These are phyloP conservation scores for Candida montana DNA, from an alignment of 805 yeast genomes.

Conservation along the genomic window DNA sequence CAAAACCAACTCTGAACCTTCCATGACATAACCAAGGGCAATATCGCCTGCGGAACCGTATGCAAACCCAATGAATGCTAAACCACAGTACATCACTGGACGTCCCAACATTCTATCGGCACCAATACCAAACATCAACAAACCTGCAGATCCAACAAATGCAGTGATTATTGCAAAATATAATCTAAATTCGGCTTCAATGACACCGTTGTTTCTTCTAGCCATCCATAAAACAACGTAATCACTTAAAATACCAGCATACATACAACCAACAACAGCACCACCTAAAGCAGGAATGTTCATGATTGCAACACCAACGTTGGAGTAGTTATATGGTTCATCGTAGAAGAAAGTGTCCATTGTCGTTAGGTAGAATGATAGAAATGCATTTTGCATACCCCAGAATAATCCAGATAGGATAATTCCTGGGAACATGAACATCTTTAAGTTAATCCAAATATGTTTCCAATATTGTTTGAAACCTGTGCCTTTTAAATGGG, in stretches of 20 bases:
- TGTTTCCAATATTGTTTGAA: conserved; percentile 58
- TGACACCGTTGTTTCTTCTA: conserved; percentile 51
- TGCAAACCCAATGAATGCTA: conserved; percentile 62
- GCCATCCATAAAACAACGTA: conserved; percentile 58
- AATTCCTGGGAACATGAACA: conserved; percentile 61
- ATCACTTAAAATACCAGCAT: conserved; percentile 58
- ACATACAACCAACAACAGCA: conserved; percentile 59
- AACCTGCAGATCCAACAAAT: conserved; percentile 55
- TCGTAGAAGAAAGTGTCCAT: conserved; percentile 64
- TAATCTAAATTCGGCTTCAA: conserved; percentile 61
- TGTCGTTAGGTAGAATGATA: conserved; percentile 69
- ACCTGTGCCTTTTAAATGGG: conserved; percentile 59
- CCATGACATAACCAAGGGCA: conserved; percentile 63
- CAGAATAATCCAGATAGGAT: conserved; percentile 65
- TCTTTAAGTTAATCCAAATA: conserved; percentile 44
- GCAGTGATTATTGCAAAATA: conserved; percentile 53
- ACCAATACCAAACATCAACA: conserved; percentile 61
- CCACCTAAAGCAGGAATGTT: conserved; percentile 67
- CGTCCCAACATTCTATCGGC: conserved; percentile 50
- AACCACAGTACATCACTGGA: conserved; percentile 52
- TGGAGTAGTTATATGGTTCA: conserved; percentile 60
- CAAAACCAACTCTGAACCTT: conserved; percentile 63
- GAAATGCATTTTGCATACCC: conserved; percentile 76
- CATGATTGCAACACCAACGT: conserved; percentile 69
- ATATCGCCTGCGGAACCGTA: conserved; percentile 71